Base-by-base conservation (phyloP, 805 yeast genomes). In the Ogataea naganishii region DNA sequence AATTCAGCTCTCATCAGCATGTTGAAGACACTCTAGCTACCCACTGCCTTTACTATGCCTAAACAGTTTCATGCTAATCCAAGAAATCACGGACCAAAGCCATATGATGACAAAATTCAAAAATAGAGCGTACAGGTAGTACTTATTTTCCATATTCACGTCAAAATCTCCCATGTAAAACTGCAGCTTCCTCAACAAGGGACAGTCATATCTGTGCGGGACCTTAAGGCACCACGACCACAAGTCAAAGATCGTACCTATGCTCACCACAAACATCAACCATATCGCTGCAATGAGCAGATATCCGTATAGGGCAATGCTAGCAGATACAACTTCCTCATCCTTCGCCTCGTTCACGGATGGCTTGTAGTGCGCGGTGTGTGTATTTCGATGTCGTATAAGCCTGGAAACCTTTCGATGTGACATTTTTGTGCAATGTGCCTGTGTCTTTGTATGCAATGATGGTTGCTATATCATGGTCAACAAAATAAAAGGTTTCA, bases 61-160 rank as follows among this genome's bases (percentile, higher is more conserved):
- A 54, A 83, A 83, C 33, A 82, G 57, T 51, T 83, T 83, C 68
- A 82, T 64, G 21, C 92, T 88, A 26, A 75, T 62, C 94, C 94
- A 83, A 8, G 86, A 72, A 4, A 69, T 56, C 7, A 75, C 55
- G 24, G 86, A 72, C 94, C 94, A 82, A 5, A 74, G 50, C 81
- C 82, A 75, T 3, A 57, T 28, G 4, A 57, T 43, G 14, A 50
- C 56, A 31, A 51, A 55, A 22, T 46, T 54, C 14, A 57, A 37
- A 15, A 53, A 46, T 24, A 57, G 44, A 6, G 43, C 33, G 32
- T 47, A 49, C 3, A 56, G 34, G 25, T 54, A 53, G 33, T 58
- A 58, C 20, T 47, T 44, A 20, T 46, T 12, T 14, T 12, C 19
- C 14, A n/a, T 23, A 22, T 16, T 18, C 12, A 4, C 12, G 10